Conservation (phyloP, 2,329 filamentous ascomycete genomes). For the Cercospora sp. region DNA sequence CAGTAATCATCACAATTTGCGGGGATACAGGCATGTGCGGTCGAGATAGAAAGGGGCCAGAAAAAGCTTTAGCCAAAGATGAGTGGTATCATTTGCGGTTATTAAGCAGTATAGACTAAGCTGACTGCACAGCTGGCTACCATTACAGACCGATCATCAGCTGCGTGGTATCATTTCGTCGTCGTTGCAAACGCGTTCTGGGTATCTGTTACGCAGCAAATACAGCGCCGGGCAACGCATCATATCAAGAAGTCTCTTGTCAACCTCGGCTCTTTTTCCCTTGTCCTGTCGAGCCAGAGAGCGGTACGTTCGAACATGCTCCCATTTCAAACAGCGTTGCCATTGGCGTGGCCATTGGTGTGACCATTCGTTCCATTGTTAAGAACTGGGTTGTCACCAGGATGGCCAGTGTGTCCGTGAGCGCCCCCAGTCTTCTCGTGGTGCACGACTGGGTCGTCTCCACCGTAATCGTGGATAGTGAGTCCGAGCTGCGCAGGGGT, state of each 20-base stretch:
- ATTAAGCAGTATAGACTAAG: not conserved
- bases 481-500: slow-evolving; percentile 59
- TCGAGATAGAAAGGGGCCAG: not conserved
- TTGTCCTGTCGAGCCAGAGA: slow-evolving; percentile 1
- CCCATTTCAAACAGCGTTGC: not conserved
- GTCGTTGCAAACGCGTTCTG: not conserved
- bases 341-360: slow-evolving; percentile 24
- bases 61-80: not conserved
- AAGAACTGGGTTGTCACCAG: not conserved
- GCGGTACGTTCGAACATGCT: not conserved
- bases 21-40: not conserved
- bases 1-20: not conserved
- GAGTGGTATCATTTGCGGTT: not conserved
- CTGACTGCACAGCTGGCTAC: not conserved
- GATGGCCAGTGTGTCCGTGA: slow-evolving; percentile 24
- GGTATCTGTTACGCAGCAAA: slow-evolving; percentile 3
- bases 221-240: not conserved
- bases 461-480: slow-evolving; percentile 51
- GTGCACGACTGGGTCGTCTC: slow-evolving; percentile 39
- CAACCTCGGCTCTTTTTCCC: not conserved
- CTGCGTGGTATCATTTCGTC: not conserved
- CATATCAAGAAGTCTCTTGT: not conserved
- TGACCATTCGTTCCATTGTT: slow-evolving; percentile 30
- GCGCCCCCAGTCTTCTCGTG: slow-evolving; percentile 39
- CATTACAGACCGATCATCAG: not conserved